These are phyloP conservation scores for Fraxinus albicans DNA, from an alignment of 305 asterid genomes.

Conservation along the genomic window DNA sequence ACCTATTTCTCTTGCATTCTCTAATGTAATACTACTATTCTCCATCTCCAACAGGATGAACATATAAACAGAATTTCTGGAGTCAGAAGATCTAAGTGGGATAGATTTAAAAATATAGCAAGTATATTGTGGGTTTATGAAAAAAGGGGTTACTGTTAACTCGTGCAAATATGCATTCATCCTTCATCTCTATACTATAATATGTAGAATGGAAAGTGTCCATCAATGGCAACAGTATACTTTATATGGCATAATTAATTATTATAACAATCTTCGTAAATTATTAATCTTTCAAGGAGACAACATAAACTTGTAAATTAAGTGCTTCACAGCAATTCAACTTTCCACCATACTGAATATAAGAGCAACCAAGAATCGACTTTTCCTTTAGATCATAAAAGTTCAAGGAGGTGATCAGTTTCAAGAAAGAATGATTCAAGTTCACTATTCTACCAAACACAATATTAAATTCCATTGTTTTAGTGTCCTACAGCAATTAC, in stretches of 20 bases:
- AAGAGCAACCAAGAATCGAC: not conserved
- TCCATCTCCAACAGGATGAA: not conserved
- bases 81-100: conserved; percentile 6
- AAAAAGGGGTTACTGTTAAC: not conserved
- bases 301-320: not conserved
- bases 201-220: not conserved
- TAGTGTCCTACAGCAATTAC: not conserved
- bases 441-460: not conserved
- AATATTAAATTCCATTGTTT: not conserved
- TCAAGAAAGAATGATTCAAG: not conserved
- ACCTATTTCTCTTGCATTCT: not conserved
- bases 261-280: not conserved
- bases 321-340: not conserved
- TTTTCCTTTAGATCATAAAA: not conserved
- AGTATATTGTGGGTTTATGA: not conserved
- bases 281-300: conserved; percentile 4
- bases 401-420: not conserved
- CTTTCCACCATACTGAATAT: not conserved
- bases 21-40: not conserved
- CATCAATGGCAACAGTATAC: not conserved
- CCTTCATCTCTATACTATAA: not conserved
- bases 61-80: not conserved
- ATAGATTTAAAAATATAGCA: not conserved
- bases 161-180: not conserved
- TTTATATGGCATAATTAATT: not conserved